A percentile compares a stretch with the other conserved stretches of the same genome.
These are phyloP conservation scores for Beauveria scarabaeidicola DNA, from an alignment of 2,329 filamentous ascomycete genomes.

Conservation along the genomic window DNA sequence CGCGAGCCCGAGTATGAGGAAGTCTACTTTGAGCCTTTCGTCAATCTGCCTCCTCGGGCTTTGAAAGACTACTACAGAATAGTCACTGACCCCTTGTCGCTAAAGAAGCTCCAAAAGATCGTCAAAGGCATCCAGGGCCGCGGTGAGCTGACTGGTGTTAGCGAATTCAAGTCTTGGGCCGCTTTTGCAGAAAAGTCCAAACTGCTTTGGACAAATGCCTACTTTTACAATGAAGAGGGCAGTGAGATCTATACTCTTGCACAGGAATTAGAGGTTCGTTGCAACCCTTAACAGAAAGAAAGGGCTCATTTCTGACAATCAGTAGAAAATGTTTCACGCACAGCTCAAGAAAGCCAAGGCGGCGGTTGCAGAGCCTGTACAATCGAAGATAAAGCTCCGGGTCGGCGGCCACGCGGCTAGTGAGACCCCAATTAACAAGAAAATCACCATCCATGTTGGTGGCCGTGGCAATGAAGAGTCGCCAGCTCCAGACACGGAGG, in stretches of 20 bases:
- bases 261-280: constrained; percentile 64
- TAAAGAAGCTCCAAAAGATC: constrained; percentile 69
- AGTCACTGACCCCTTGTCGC: constrained; percentile 71
- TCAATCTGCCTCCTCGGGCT: constrained; percentile 65
- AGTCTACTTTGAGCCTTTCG: constrained; percentile 62
- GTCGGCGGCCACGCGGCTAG: constrained; percentile 45
- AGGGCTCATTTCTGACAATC: constrained; percentile 12
- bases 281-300: no score
- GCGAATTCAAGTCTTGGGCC: constrained; percentile 73
- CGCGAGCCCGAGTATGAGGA: constrained; percentile 63
- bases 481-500: constrained; percentile 33
- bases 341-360: constrained; percentile 64
- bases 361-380: constrained; percentile 61
- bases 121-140: constrained; percentile 66
- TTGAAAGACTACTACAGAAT: constrained; percentile 81
- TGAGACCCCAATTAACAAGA: constrained; percentile 42
- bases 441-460: constrained; percentile 65
- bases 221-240: constrained; percentile 83
- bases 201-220: constrained; percentile 80
- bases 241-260: constrained; percentile 76
- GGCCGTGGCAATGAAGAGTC: constrained; percentile 48
- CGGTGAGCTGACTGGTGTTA: constrained; percentile 51
- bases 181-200: constrained; percentile 72
- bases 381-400: constrained; percentile 75
- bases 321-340: constrained; percentile 59